A percentile compares a stretch with the other conserved stretches of the same genome.
Evolutionary conservation across 2,329 filamentous ascomycete genomes (phyloP).

Genomic region (Neurospora sp.): DNA sequence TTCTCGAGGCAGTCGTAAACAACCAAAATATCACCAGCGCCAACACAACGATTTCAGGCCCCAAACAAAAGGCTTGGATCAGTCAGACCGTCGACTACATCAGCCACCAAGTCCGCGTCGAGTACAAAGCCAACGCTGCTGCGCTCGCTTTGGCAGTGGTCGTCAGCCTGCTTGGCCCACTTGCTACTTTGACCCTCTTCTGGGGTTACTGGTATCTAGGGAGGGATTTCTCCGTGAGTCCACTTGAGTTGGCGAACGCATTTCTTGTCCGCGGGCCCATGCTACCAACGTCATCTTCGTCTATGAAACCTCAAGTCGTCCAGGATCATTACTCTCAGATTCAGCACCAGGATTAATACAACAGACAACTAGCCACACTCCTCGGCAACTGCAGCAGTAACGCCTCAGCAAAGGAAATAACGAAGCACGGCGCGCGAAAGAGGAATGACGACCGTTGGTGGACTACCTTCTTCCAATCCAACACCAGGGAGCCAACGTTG

Average conservation of each 20-base stretch:
- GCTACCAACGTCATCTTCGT: no score
- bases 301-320: no score
- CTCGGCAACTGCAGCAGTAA: not conserved
- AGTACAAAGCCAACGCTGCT: not conserved
- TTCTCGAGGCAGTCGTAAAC: not conserved
- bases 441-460: not conserved
- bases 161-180: not conserved
- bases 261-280: not conserved
- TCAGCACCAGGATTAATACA: no score
- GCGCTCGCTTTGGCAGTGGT: not conserved
- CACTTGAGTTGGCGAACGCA: not conserved
- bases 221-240: not conserved
- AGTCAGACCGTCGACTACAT: not conserved
- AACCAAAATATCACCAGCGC: not conserved
- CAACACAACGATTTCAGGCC: no score
- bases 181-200: not conserved
- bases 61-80: no score
- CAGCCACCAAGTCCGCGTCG: not conserved
- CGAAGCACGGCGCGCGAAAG: not conserved
- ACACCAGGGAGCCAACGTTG: not conserved
- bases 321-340: no score
- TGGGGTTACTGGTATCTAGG: not conserved
- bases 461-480: not conserved
- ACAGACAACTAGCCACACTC: not conserved
- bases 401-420: not conserved